Evolutionary conservation across 192 early-diverging fungal genomes (phyloP), one percentile per base, ranked within the genome.

Genomic region (Coemansia sp.): DNA sequence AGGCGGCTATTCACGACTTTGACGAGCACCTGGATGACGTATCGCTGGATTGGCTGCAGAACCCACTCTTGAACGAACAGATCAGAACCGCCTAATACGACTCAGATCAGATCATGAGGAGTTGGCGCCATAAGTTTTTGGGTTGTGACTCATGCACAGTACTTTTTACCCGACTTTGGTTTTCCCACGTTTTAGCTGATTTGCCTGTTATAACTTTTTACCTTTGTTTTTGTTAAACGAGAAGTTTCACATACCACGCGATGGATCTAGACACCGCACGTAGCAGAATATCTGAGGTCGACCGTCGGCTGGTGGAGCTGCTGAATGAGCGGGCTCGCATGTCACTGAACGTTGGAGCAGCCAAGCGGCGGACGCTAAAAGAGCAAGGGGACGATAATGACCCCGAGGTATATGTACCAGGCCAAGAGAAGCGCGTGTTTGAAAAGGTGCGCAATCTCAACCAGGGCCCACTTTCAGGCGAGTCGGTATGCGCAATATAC

Each of bases 321-420:
- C 84, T 93, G 23, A 94, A 93, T 79, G 88, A 93, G 70, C 88
- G 93, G 24, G 92, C 93, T 10, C 82, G 84, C 17, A 73, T 93
- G 19, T 90, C 90, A 14, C 81, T 93, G 53, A 89, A 90, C 69
- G 89, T 94, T 64, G 93, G 90, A 5, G 81, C 87, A 6, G 87
- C 86, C 45, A 91, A 91, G 62, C 79, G 82, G 10, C 69, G 83
- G 60, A 35, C 58, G 17, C 81, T 76, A 23, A 61, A 81, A 62
- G 75, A 82, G 43, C 70, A 73, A 17, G 75, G 69, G n/a, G 58
- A 24, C 37, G 63, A 77, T 19, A 61, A 70, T 5, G 81, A 81
- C 65, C 78, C 83, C 29, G 87, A 91, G 32, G 88, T 88, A 6
- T 91, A 92, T 58, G 86, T 88, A 29, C 92, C 92, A 3, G 85